Evolutionary conservation across 2,329 filamentous ascomycete species (phyloP), one percentile per base, ranked within the genome.

Genomic region (Cercospora zeina): DNA sequence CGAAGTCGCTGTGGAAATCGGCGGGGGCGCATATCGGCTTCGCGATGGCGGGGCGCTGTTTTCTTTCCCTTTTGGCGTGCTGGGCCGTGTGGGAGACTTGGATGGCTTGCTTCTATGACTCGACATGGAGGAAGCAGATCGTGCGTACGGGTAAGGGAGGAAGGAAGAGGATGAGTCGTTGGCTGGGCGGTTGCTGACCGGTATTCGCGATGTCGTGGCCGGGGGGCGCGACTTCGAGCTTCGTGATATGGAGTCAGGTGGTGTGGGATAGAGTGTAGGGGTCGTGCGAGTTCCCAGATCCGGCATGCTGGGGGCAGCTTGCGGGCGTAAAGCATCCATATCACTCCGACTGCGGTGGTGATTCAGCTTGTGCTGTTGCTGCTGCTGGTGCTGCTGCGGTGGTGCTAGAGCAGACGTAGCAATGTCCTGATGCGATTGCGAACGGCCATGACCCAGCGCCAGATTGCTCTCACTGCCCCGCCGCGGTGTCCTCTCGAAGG

Each of bases 401-500:
- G 62, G 60, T 21, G 63, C 62, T 45, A 70, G 62, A 16, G 60
- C 60, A 58, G 65, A 64, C 37, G 61, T 64, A 33, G 66, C 66
- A 24, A 70, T 70, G 55, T 73, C 71, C 54, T 72, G 70, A 67
- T 86, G 80, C 49, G 85, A 87, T 62, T 82, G 77, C 68, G 81
- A 86, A 67, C 84, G 79, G 59, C 81, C 80, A 66, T 83, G 74
- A 71, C 64, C 75, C 78, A 62, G 82, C 76, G 67, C 81, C 66
- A 89, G 76, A 72, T 82, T 86, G n/a, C 89, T 87, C 71, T 93
- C 90, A 47, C 89, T 90, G 21, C 87, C 87, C 74, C 88, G 83
- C 65, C 88, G 71, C n/a, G 59, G 66, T 24, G 70, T 54, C 33
- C 58, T 60, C 30, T 68, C 63, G 24, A 71, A 68, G 30, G 64